A percentile compares a stretch with the other conserved stretches of the same genome.
Conservation (phyloP, 768 basidiomycete genomes). For the Psilocybe subaeruginosa region DNA sequence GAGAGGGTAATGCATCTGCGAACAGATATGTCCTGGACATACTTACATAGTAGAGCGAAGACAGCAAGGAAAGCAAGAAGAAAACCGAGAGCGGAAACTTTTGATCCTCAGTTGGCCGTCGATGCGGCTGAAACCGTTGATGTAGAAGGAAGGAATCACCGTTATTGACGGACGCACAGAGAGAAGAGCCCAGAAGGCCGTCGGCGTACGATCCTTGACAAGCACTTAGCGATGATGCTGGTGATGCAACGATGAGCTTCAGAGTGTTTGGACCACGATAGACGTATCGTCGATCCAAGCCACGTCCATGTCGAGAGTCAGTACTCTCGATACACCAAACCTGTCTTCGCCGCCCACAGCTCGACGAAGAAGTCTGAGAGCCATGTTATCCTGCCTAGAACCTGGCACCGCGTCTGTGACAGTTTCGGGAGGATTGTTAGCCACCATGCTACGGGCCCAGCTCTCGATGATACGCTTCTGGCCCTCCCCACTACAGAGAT, state of each 20-base stretch:
- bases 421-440: conserved; percentile 25
- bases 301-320: conserved; percentile 66
- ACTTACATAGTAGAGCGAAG: conserved; percentile 1
- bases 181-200: not conserved
- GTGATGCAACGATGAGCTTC: conserved; percentile 18
- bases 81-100: not conserved
- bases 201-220: not conserved
- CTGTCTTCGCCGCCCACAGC: conserved; percentile 61
- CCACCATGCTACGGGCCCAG: conserved; percentile 53
- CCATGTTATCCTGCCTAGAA: conserved; percentile 46
- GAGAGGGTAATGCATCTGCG: not conserved
- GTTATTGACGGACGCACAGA: conserved; percentile 1
- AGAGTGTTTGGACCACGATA: conserved; percentile 64
- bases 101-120: not conserved
- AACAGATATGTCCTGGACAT: not conserved
- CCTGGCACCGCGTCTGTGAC: conserved; percentile 25
- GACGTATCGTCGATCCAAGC: conserved; percentile 74
- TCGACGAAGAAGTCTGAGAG: conserved; percentile 57
- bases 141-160: conserved; percentile 1
- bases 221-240: not conserved
- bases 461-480: conserved; percentile 48
- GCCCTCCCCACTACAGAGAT: conserved; percentile 53
- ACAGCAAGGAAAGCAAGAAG: not conserved
- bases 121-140: not conserved
- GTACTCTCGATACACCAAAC: conserved; percentile 53